Evolutionary conservation across 73 alveolate species (phyloP).

Genomic region (Uronychia setigera): DNA sequence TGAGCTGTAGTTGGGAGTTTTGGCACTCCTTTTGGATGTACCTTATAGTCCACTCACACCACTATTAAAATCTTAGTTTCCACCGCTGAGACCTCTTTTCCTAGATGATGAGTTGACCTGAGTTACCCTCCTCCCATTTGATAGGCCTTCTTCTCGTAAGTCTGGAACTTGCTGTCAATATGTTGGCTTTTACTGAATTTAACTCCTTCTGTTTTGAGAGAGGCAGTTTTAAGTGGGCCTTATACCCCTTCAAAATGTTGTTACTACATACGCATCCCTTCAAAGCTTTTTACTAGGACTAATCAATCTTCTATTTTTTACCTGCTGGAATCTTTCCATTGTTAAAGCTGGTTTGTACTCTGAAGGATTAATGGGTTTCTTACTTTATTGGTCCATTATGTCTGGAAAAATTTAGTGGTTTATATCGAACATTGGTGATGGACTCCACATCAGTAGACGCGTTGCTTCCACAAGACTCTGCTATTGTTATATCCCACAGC

Average conservation of each 20-base stretch:
- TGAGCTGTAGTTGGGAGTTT: not conserved
- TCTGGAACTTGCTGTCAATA: not conserved
- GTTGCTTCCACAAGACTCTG: not conserved
- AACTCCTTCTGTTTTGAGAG: not conserved
- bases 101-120: too few species aligned
- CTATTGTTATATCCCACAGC: not conserved
- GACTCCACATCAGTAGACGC: not conserved
- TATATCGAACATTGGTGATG: not conserved
- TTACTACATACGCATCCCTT: not conserved
- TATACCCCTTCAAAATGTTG: not conserved
- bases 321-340: not conserved
- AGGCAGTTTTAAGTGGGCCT: not conserved
- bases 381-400: not conserved
- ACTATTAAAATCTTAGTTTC: not conserved
- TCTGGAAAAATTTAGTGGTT: not conserved
- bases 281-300: not conserved
- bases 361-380: not conserved
- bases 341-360: not conserved
- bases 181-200: not conserved
- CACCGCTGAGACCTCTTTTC: not conserved
- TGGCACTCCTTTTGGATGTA: not conserved
- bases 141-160: too few species aligned
- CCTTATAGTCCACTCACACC: too few species aligned
- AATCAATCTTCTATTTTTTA: not conserved
- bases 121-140: too few species aligned